These are phyloP conservation scores for Daedaleopsis sinensis DNA, from an alignment of 768 basidiomycete species.

Conservation along the genomic window DNA sequence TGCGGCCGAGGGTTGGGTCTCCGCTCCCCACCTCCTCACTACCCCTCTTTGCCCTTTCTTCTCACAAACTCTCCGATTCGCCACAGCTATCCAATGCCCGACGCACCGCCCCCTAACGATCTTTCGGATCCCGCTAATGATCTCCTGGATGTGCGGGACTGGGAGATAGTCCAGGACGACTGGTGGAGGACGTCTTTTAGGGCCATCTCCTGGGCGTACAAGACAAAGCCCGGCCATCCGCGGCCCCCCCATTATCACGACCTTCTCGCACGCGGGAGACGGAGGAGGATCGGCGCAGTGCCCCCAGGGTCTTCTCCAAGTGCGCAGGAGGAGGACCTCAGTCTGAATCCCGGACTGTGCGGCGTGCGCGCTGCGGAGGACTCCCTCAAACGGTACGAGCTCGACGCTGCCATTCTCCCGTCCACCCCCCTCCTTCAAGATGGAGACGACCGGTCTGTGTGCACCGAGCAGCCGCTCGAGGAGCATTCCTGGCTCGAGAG, in stretches of 20 bases:
- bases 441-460: background rate
- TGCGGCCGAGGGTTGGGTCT: conserved; percentile 6
- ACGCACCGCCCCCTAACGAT: background rate
- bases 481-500: conserved; percentile 47
- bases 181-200: conserved; percentile 25
- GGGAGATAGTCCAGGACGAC: conserved; percentile 20
- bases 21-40: conserved; percentile 14
- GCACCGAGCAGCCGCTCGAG: conserved; percentile 22
- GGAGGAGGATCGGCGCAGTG: conserved; percentile 8
- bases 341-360: conserved; percentile 23
- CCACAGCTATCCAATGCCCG: background rate
- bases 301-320: background rate
- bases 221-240: conserved; percentile 17
- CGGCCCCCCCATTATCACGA: conserved; percentile 27
- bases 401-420: conserved; percentile 25
- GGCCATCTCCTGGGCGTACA: conserved; percentile 22
- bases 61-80: background rate
- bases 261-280: conserved; percentile 18
- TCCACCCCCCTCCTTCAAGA: conserved; percentile 3
- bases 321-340: conserved; percentile 20
- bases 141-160: conserved; percentile 9
- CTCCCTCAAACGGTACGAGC: conserved; percentile 27
- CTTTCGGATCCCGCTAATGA: conserved; percentile 2
- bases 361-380: conserved; percentile 30
- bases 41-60: background rate